A percentile compares a stretch with the other conserved stretches of the same genome.
Conservation (phyloP, 768 basidiomycete genomes). For the Lactifluus pinguis region DNA sequence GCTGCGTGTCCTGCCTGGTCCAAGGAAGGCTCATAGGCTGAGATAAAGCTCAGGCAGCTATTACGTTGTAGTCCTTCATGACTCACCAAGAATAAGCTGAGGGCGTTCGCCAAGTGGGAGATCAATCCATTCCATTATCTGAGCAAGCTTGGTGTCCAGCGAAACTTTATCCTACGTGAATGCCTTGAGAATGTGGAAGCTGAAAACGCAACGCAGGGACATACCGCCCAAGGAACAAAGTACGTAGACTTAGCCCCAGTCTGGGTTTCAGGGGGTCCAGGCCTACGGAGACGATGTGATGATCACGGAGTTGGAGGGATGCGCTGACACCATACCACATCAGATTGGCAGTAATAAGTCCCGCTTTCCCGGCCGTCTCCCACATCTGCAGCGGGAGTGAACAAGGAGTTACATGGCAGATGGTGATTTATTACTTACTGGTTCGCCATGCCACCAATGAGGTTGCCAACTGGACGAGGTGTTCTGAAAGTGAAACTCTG, state of each 20-base stretch:
- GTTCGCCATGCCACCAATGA: conserved; percentile 85
- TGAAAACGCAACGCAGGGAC: background rate
- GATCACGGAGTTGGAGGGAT: background rate
- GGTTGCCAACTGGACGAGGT: conserved; percentile 53
- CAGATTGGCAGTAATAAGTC: conserved; percentile 70
- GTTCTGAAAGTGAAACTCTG: conserved; percentile 66
- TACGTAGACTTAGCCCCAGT: conserved; percentile 63
- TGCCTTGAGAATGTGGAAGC: background rate
- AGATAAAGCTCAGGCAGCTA: background rate
- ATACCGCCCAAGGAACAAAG: conserved; percentile 70
- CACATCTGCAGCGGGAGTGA: conserved; percentile 52
- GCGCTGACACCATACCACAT: conserved; percentile 66
- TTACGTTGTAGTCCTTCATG: conserved; percentile 7
- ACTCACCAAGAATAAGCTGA: conserved; percentile 63
- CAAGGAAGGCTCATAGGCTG: conserved; percentile 77
- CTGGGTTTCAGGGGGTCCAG: conserved; percentile 66
- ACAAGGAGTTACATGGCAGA: background rate
- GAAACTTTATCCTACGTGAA: conserved; percentile 45
- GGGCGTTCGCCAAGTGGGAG: conserved; percentile 62
- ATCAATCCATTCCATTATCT: conserved; percentile 78
- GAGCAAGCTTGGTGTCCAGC: conserved; percentile 59
- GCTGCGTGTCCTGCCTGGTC: conserved; percentile 77
- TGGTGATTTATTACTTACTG: conserved; percentile 36
- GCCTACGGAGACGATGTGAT: conserved; percentile 38
- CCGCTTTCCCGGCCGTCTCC: conserved; percentile 74